Base-by-base conservation (phyloP, 164 flowering plant genomes). In the Berberis thunbergii region DNA sequence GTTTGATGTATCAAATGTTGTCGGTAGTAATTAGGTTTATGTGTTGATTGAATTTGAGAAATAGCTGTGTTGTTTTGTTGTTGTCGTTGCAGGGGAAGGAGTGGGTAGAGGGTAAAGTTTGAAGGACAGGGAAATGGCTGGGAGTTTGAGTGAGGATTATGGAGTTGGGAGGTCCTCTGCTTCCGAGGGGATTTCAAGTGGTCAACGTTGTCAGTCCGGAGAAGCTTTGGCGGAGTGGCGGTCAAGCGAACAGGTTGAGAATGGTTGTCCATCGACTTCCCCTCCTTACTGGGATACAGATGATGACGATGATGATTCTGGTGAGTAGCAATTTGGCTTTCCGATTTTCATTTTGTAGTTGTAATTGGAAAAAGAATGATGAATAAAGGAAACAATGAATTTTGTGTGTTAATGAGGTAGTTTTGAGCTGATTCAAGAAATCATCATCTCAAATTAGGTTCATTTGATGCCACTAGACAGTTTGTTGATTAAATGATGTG, bases 251-350 rank as follows among this genome's bases (percentile, higher is more conserved):
- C 81, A 81, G 71, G 78, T 81, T 66, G 85, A 79, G 63, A 79
- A 79, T 62, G 79, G 83, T n/a, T 72, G 69, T 7, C 80, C 85
- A 1, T 81, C 83, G 10, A 77, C 83, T 39, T 81, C 81, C 39
- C 85, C 81, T 1, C 77, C 79, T 46, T 79, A 77, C 57, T 79
- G 85, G 85, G 85, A 81, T 64, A 74, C 75, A 13, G 81, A 79
- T 9, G 80, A 73, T 3, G 74, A 74, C 3, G 75, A 70, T 11
- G 75, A 75, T 41, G 77, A 77, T 70, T 74, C 64, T 64, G 76
- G 77, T 79, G 63, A 64, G 60, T 6, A 40, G 1, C n/a, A 40
- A 41, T 44, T 45, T 44, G 54, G 54, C 3, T 6, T 6, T 52
- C n/a, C n/a, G 54, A 52, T 52, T 7, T 11, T 48, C 50, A 48